A percentile compares a stretch with the other conserved stretches of the same genome.
phyloP scores from a whole-genome alignment of 495 filamentous ascomycete genomes.

The Xylaria palmicola region DNA sequence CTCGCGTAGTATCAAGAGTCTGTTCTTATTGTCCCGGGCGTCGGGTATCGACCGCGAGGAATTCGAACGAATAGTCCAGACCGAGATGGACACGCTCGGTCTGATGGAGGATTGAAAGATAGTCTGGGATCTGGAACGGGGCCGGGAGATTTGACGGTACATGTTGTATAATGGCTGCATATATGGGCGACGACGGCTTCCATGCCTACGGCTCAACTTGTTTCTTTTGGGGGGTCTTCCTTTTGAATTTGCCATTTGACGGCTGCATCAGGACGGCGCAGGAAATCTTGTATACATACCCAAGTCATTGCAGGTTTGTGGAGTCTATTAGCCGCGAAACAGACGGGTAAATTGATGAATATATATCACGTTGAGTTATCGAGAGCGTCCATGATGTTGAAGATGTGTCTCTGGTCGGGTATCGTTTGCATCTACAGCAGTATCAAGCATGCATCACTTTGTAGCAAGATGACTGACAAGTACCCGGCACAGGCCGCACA shows the following conservation, averaged over 20 bases:
- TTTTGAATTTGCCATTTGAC: not conserved
- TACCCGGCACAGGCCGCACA: too few species aligned
- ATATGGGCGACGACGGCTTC: not conserved
- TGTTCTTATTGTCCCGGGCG: constrained; percentile 76
- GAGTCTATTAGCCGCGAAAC: not conserved
- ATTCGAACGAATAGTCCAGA: constrained; percentile 77
- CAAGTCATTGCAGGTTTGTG: not conserved
- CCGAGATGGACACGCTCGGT: constrained; percentile 74
- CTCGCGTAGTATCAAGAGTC: constrained; percentile 79
- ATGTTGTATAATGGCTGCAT: constrained; percentile 1
- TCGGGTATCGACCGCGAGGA: constrained; percentile 80
- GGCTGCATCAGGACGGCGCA: constrained; percentile 18
- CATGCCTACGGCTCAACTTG: not conserved
- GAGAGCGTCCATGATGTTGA: not conserved
- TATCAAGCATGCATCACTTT: too few species aligned
- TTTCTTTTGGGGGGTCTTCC: constrained; percentile 1
- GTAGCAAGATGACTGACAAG: too few species aligned
- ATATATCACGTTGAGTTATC: not conserved
- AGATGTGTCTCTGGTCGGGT: too few species aligned
- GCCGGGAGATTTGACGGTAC: not conserved
- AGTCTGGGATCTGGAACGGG: not conserved
- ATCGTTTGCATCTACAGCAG: too few species aligned
- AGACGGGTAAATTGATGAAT: constrained; percentile 1
- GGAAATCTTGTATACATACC: constrained; percentile 8
- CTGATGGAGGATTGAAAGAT: constrained; percentile 69